Conservation (phyloP, 2,329 filamentous ascomycete species). For the Fulvia fulva region DNA sequence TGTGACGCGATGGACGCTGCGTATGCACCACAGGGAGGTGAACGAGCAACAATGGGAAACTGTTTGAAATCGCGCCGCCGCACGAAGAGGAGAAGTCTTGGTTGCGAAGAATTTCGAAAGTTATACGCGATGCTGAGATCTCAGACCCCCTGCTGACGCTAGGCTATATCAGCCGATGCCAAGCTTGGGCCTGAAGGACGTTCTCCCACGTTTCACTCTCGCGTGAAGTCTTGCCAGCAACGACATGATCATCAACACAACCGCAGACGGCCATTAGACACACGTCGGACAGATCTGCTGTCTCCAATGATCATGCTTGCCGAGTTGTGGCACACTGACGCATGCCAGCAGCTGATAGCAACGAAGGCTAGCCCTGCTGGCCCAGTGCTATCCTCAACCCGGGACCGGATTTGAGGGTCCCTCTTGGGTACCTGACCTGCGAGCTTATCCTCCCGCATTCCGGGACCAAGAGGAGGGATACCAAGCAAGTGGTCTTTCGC, state of each 20-base stretch:
- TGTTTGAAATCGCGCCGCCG: slow-evolving; percentile 11
- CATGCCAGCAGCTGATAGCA: no score
- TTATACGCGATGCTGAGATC: neutral
- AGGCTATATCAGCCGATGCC: no score
- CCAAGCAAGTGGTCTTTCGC: neutral
- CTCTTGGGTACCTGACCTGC: slow-evolving; percentile 3
- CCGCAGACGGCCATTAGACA: no score
- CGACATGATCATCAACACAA: no score
- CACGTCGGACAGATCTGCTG: no score
- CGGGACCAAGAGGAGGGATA: neutral
- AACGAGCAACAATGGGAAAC: slow-evolving; percentile 13
- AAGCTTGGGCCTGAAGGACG: no score
- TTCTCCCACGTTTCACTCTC: no score
- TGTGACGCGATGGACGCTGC: slow-evolving; percentile 11
- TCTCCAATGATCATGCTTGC: no score
- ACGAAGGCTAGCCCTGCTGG: neutral
- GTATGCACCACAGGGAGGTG: slow-evolving; percentile 1
- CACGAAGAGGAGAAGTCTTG: slow-evolving; percentile 7
- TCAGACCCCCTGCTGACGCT: neutral
- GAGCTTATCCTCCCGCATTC: neutral
- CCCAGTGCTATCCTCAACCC: neutral
- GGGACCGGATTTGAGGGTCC: neutral
- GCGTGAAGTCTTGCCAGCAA: no score
- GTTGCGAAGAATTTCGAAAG: slow-evolving; percentile 1
- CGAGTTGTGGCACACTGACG: no score